Evolutionary conservation across 306 rosid genomes (phyloP).

Genomic region (Coriaria nepalensis): DNA sequence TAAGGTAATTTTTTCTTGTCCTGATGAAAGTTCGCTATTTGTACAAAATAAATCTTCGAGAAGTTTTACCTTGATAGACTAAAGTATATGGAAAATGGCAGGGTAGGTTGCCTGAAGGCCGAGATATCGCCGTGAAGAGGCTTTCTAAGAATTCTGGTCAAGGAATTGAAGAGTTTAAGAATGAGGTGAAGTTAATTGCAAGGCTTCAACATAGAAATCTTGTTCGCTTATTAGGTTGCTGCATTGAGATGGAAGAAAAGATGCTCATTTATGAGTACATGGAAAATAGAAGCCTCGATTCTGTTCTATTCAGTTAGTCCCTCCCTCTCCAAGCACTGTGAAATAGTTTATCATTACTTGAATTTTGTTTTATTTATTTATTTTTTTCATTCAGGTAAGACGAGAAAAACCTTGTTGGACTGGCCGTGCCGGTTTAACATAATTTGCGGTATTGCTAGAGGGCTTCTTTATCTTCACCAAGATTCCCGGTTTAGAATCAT

Average conservation of each 20-base stretch:
- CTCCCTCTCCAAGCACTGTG: neutral
- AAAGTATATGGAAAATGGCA: constrained; percentile 5
- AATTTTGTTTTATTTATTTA: too few relatives aligned
- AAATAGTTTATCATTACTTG: too few relatives aligned
- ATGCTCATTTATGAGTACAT: constrained; percentile 59
- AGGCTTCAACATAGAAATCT: constrained; percentile 70
- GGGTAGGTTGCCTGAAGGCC: constrained; percentile 50
- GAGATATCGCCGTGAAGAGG: constrained; percentile 67
- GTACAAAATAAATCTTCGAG: too few relatives aligned
- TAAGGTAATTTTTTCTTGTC: constrained; percentile 22
- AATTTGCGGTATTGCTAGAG: constrained; percentile 58
- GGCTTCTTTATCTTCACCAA: constrained; percentile 68
- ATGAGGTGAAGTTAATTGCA: constrained; percentile 48
- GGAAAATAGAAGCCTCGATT: constrained; percentile 62
- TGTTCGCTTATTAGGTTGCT: constrained; percentile 54
- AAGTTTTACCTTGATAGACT: too few relatives aligned
- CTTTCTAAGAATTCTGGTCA: constrained; percentile 46
- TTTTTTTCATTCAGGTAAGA: constrained; percentile 18
- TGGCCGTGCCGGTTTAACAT: constrained; percentile 51
- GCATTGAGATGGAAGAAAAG: constrained; percentile 44
- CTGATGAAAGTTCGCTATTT: too few relatives aligned
- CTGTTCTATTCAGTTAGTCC: constrained; percentile 45
- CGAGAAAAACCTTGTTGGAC: constrained; percentile 16
- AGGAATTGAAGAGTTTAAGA: constrained; percentile 62
- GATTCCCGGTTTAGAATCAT: constrained; percentile 41